Conservation (phyloP, 371 early-diverging fungal genomes). For the Apophysomyces ossiformis region DNA sequence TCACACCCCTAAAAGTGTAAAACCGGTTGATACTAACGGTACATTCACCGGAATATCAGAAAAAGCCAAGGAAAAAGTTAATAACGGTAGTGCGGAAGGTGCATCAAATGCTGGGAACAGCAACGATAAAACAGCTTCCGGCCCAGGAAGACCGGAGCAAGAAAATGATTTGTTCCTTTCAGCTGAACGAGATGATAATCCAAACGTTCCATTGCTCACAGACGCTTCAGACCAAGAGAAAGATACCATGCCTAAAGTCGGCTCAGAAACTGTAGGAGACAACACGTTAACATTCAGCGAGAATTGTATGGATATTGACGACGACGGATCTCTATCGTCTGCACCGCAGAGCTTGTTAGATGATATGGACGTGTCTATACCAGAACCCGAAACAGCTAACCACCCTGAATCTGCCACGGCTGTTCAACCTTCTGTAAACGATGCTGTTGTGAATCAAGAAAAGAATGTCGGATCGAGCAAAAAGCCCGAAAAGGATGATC, state of each 20-base stretch:
- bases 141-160: neutral
- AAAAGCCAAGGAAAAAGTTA: neutral
- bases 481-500: too few species aligned
- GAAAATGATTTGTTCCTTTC: neutral
- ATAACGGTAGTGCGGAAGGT: neutral
- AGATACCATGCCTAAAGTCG: too few species aligned
- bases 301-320: neutral
- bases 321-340: neutral
- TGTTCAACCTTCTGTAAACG: too few species aligned
- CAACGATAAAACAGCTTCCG: neutral
- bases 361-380: neutral
- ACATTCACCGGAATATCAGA: neutral
- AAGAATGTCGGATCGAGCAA: too few species aligned
- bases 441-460: too few species aligned
- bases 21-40: too few species aligned
- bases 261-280: neutral
- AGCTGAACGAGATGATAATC: too few species aligned
- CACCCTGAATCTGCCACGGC: too few species aligned
- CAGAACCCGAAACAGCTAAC: neutral
- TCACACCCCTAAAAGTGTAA: too few species aligned
- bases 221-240: too few species aligned
- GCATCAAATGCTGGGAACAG: neutral
- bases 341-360: conserved; percentile 3
- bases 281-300: neutral
- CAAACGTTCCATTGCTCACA: too few species aligned